Evolutionary conservation across 139 green algal species (phyloP).

Genomic region (Eudorina sp.): DNA sequence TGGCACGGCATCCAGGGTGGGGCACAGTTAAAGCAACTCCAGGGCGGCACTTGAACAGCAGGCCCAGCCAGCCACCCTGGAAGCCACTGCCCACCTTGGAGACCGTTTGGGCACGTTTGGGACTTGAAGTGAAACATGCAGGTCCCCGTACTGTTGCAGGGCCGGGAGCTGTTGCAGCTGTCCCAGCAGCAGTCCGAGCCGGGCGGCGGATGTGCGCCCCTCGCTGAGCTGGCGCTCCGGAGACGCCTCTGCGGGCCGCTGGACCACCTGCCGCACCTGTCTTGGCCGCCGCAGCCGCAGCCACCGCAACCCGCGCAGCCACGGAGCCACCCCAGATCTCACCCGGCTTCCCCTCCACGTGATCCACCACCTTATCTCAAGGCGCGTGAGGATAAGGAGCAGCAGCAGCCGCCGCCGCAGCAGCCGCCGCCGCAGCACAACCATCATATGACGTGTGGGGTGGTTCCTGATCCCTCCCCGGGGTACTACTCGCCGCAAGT

Average conservation of each 20-base stretch:
- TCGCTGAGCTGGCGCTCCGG: not conserved
- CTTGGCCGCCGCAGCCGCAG: not conserved
- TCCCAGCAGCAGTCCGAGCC: not conserved
- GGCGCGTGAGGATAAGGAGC: no score
- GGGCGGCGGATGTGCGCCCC: not conserved
- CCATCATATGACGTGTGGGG: no score
- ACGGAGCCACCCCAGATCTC: not conserved
- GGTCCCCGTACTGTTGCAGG: not conserved
- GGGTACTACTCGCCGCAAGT: no score
- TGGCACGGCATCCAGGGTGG: not conserved
- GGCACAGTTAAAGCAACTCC: not conserved
- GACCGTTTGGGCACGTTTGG: no score
- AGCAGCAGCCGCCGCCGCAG: not conserved
- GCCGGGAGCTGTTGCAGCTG: not conserved
- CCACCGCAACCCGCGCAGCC: not conserved
- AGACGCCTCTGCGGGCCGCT: slow-evolving; percentile 4
- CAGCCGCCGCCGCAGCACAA: not conserved
- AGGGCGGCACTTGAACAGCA: no score
- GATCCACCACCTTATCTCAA: not conserved
- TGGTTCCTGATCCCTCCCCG: no score
- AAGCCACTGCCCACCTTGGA: no score
- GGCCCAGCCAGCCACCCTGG: no score
- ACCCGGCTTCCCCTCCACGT: not conserved
- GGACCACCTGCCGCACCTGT: not conserved
- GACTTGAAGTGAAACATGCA: not conserved